A percentile compares a stretch with the other conserved stretches of the same genome.
Evolutionary conservation across 2,329 filamentous ascomycete genomes (phyloP).

Genomic region (Epichloe glyceriae): DNA sequence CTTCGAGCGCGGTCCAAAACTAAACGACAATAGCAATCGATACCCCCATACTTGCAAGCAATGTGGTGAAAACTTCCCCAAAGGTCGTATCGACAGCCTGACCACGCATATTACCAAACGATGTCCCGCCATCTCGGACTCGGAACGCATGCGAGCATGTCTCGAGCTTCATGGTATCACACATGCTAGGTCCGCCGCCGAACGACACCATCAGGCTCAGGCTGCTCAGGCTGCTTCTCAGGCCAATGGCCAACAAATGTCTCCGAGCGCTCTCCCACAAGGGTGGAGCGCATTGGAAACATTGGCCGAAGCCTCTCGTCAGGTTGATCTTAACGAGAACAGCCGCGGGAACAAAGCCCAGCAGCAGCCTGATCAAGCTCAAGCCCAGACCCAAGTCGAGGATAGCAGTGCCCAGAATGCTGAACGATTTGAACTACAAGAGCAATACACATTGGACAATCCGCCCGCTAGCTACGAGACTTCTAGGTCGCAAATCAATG

Average conservation of each 20-base stretch:
- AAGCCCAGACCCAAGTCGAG: conserved; percentile 13
- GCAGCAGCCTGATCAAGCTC: conserved; percentile 16
- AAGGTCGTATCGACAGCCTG: conserved; percentile 74
- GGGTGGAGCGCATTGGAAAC: conserved; percentile 75
- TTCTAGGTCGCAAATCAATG: conserved; percentile 11
- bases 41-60: conserved; percentile 85
- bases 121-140: conserved; percentile 65
- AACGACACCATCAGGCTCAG: conserved; percentile 14
- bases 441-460: conserved; percentile 46
- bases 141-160: conserved; percentile 63
- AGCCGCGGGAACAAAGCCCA: conserved; percentile 34
- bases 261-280: conserved; percentile 29
- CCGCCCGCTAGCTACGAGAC: conserved; percentile 36
- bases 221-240: conserved; percentile 7
- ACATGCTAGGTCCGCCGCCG: conserved; percentile 27
- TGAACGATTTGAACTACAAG: conserved; percentile 40
- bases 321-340: conserved; percentile 55
- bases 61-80: conserved; percentile 80
- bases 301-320: conserved; percentile 75
- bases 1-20: conserved; percentile 75
- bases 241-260: conserved; percentile 16
- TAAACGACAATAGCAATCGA: conserved; percentile 79
- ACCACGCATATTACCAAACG: conserved; percentile 74
- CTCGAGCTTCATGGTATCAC: conserved; percentile 59
- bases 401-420: conserved; percentile 12